These are phyloP conservation scores for Coemansia asiatica DNA, from an alignment of 192 early-diverging fungal genomes.

Conservation along the genomic window DNA sequence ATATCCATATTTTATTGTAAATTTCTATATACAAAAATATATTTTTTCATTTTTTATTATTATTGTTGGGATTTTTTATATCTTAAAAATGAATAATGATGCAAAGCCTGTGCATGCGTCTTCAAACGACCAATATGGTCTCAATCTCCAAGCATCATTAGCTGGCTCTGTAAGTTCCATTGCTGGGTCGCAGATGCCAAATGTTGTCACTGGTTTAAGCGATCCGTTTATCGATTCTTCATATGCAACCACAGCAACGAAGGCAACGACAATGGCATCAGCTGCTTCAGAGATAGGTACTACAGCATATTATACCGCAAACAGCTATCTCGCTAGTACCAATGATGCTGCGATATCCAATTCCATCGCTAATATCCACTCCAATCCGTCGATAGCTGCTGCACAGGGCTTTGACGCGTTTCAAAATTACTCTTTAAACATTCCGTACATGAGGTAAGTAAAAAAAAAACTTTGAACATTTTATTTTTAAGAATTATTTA, in stretches of 20 bases:
- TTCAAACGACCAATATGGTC: conserved; percentile 1
- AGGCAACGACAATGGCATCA: not conserved
- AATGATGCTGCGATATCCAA: not conserved
- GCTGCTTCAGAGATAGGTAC: not conserved
- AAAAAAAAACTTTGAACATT: too few relatives aligned
- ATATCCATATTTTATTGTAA: too few relatives aligned
- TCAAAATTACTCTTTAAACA: conserved; percentile 4
- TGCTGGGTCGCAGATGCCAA: not conserved
- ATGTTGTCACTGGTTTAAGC: not conserved
- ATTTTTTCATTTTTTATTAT: not conserved
- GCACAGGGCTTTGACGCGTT: not conserved
- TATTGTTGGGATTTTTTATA: not conserved
- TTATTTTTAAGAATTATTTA: too few relatives aligned
- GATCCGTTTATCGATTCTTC: not conserved
- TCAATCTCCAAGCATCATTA: not conserved
- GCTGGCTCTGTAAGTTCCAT: not conserved
- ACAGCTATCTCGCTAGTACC: not conserved
- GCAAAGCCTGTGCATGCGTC: not conserved
- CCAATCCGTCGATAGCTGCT: not conserved
- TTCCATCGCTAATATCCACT: not conserved
- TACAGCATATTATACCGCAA: not conserved
- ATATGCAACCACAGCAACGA: not conserved
- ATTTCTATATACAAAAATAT: too few relatives aligned
- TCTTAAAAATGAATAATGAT: not conserved
- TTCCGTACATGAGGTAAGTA: conserved; percentile 15